These are phyloP conservation scores for Calonectria ilicicola DNA, from an alignment of 2,329 filamentous ascomycete species.

Conservation along the genomic window DNA sequence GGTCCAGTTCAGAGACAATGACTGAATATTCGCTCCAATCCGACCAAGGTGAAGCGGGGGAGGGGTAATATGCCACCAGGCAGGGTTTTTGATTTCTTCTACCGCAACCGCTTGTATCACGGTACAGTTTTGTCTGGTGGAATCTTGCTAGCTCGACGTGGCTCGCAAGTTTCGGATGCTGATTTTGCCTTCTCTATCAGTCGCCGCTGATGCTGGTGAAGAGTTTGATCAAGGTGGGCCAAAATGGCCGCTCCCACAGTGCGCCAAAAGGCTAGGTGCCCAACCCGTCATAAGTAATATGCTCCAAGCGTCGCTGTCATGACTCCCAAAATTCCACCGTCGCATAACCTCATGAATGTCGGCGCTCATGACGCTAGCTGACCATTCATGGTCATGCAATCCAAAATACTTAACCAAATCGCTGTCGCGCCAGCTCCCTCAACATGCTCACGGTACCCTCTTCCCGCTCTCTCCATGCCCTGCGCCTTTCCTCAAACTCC, in stretches of 20 bases:
- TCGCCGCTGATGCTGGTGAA: constrained; percentile 35
- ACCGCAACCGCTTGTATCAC: background rate
- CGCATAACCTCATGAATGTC: background rate
- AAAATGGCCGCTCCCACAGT: constrained; percentile 42
- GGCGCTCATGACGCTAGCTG: background rate
- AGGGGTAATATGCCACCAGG: background rate
- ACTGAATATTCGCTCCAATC: background rate
- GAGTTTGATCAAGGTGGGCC: constrained; percentile 45
- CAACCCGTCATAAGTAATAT: background rate
- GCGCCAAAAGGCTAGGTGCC: constrained; percentile 30
- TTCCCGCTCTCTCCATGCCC: constrained; percentile 80
- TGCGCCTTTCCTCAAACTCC: constrained; percentile 83
- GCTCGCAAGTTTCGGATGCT: constrained; percentile 14
- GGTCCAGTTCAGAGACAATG: background rate
- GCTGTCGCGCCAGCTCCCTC: constrained; percentile 80
- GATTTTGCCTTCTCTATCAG: constrained; percentile 1
- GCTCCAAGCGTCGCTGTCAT: background rate
- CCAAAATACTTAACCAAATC: constrained; percentile 70
- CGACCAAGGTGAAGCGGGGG: background rate
- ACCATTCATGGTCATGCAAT: background rate
- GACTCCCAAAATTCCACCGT: background rate
- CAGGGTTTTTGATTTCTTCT: background rate
- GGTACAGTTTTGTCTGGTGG: background rate
- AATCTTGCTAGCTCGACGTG: background rate
- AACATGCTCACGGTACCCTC: constrained; percentile 87